Evolutionary conservation across 140 eudicot species (phyloP).

Genomic region (Flaveria floridana): DNA sequence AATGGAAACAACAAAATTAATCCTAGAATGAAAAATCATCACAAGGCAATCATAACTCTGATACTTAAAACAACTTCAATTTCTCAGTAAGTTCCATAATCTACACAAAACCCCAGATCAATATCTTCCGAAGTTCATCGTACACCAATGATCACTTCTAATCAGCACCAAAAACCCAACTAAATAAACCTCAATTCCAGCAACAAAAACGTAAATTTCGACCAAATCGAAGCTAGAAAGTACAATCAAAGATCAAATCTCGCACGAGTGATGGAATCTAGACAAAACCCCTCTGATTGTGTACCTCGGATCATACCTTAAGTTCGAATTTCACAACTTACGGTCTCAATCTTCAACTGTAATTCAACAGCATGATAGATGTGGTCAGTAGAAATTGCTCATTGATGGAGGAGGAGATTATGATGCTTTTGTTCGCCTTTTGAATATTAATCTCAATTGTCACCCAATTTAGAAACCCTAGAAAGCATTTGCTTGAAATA

Average conservation of each 20-base stretch:
- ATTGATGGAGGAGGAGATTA: conserved; percentile 30
- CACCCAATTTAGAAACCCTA: conserved; percentile 39
- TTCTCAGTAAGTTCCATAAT: conserved; percentile 10
- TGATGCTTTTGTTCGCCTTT: conserved; percentile 26
- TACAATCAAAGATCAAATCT: conserved; percentile 1
- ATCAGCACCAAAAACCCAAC: neutral
- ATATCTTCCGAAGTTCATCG: conserved; percentile 14
- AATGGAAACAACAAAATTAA: neutral
- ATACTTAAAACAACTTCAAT: conserved; percentile 12
- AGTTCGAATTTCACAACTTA: conserved; percentile 12
- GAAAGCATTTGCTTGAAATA: neutral
- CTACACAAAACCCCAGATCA: conserved; percentile 27
- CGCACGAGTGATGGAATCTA: conserved; percentile 19
- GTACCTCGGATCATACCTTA: conserved; percentile 26
- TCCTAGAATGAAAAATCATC: neutral
- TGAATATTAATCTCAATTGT: conserved; percentile 28
- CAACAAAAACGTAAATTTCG: conserved; percentile 13
- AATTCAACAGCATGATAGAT: neutral
- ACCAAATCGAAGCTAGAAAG: conserved; percentile 22
- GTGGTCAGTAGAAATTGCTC: conserved; percentile 22
- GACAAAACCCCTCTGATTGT: conserved; percentile 1
- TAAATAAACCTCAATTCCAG: neutral
- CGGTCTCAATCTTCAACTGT: conserved; percentile 18
- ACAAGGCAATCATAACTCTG: conserved; percentile 11
- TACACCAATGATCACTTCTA: neutral